phyloP scores from a whole-genome alignment of 2,329 filamentous ascomycete genomes.

The Juglanconis juglandina region DNA sequence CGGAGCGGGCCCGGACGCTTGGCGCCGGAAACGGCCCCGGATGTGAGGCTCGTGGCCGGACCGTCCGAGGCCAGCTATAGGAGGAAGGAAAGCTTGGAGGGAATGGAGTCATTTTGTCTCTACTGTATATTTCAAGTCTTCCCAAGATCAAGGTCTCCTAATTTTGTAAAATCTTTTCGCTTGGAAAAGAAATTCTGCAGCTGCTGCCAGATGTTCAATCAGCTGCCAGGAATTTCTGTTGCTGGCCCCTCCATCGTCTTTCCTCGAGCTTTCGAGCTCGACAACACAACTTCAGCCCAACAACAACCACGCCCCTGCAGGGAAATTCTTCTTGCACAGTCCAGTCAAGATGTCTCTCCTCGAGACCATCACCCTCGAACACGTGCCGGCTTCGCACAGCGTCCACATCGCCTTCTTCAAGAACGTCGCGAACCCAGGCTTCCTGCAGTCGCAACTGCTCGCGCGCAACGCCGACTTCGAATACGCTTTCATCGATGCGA shows the following conservation, averaged over 20 bases:
- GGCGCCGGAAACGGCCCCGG: too few relatives aligned
- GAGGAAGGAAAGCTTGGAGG: too few relatives aligned
- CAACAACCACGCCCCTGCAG: not conserved
- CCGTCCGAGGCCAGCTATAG: too few relatives aligned
- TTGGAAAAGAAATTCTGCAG: too few relatives aligned
- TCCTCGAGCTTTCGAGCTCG: not conserved
- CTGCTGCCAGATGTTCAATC: too few relatives aligned
- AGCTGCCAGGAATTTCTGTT: too few relatives aligned
- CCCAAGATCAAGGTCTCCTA: too few relatives aligned
- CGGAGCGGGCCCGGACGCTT: too few relatives aligned
- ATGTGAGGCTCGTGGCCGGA: too few relatives aligned
- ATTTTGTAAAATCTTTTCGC: too few relatives aligned
- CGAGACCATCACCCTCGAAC: conserved; percentile 69
- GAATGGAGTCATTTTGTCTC: too few relatives aligned
- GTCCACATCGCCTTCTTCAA: conserved; percentile 74
- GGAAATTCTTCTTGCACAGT: not conserved
- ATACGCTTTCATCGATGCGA: conserved; percentile 90
- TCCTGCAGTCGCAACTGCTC: conserved; percentile 80
- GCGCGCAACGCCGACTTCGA: conserved; percentile 80
- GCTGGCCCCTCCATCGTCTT: not conserved
- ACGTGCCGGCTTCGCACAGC: conserved; percentile 64
- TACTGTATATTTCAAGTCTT: too few relatives aligned
- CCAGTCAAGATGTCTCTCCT: conserved; percentile 45
- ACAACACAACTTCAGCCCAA: not conserved
- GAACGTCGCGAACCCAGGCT: conserved; percentile 71